Conservation (phyloP, 139 green algal species). For the Limnomonas spitsbergensis region DNA sequence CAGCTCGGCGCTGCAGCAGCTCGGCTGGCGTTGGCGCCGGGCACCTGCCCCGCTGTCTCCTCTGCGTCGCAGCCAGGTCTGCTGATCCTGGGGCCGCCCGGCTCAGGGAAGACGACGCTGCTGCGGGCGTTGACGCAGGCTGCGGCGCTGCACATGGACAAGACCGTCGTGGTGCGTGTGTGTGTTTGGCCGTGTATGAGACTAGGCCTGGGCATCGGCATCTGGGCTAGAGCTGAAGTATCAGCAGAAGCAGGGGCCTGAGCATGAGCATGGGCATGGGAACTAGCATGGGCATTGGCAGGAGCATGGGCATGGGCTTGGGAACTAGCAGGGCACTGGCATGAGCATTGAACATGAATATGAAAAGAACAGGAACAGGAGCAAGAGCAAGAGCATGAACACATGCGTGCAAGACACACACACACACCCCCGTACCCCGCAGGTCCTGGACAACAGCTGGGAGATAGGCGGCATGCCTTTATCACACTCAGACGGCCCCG, state of each 20-base stretch:
- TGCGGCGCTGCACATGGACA: background rate
- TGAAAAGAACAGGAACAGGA: no score
- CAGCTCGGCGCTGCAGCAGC: background rate
- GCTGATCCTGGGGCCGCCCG: slow-evolving; percentile 19
- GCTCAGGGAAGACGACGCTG: slow-evolving; percentile 21
- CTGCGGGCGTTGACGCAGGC: background rate
- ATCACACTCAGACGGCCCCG: background rate
- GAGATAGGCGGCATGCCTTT: background rate
- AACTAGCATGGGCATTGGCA: background rate
- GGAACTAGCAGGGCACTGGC: no score
- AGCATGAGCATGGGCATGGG: background rate
- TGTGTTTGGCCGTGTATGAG: no score
- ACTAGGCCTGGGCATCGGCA: background rate
- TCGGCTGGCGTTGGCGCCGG: background rate
- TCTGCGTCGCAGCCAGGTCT: background rate
- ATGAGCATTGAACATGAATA: no score
- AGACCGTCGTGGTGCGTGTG: background rate
- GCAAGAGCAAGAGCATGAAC: no score
- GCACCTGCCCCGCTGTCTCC: background rate
- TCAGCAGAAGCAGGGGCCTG: background rate
- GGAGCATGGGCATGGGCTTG: background rate
- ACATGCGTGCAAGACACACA: no score
- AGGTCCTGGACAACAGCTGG: slow-evolving; percentile 13
- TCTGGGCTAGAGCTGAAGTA: background rate
- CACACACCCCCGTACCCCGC: no score